Conservation (phyloP, 1,284 basidiomycete genomes). For the Ustilago loliicola region DNA sequence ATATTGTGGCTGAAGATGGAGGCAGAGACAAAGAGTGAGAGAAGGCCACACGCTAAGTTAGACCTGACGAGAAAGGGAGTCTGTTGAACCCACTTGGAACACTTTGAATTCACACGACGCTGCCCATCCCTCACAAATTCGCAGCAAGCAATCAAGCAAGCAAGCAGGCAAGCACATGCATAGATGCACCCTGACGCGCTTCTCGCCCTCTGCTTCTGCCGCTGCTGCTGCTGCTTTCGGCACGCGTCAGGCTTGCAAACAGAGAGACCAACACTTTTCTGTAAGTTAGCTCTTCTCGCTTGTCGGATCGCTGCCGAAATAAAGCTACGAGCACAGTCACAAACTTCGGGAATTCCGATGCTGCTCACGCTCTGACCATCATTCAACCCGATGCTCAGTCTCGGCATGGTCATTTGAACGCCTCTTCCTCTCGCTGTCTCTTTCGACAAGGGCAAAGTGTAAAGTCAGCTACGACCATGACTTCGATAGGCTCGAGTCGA, state of each 20-base stretch:
- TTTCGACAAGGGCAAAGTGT: not conserved
- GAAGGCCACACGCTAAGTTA: not conserved
- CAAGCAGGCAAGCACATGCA: constrained; percentile 2
- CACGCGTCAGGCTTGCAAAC: constrained; percentile 27
- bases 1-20: not conserved
- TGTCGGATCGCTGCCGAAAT: constrained; percentile 27
- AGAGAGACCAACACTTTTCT: constrained; percentile 33
- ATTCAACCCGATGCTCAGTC: not conserved
- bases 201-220: constrained; percentile 1
- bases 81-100: not conserved
- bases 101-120: not conserved
- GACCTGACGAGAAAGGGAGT: constrained; percentile 1
- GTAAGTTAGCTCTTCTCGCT: not conserved
- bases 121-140: not conserved
- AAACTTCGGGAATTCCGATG: constrained; percentile 4
- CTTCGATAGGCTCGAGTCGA: constrained; percentile 30
- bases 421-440: not conserved
- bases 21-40: not conserved
- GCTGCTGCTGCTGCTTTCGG: constrained; percentile 2
- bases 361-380: not conserved
- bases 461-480: constrained; percentile 10
- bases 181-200: constrained; percentile 29
- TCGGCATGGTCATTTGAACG: not conserved
- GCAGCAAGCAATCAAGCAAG: no score
- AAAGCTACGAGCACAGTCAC: not conserved